Evolutionary conservation across 2,329 filamentous ascomycete species (phyloP).

Genomic region (Fusarium aywerte): DNA sequence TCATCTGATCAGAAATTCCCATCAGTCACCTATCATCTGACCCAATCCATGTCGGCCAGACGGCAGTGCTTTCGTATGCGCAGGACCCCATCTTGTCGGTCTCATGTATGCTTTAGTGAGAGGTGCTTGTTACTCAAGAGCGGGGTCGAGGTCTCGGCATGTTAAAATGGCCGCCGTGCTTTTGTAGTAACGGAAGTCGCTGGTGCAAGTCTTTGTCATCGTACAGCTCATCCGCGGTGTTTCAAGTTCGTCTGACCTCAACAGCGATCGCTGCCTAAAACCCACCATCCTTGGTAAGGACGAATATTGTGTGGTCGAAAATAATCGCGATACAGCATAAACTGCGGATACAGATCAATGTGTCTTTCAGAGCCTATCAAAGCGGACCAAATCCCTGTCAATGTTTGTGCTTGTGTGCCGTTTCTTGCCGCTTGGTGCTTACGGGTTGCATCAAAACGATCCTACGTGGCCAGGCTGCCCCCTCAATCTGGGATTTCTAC

Average conservation of each 20-base stretch:
- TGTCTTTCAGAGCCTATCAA: not conserved
- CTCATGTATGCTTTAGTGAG: no score
- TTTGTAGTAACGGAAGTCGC: no score
- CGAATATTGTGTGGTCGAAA: not conserved
- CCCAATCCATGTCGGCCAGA: not conserved
- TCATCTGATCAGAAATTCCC: accelerated
- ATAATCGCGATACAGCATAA: not conserved
- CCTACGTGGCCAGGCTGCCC: not conserved
- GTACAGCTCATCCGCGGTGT: no score
- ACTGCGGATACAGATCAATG: no score
- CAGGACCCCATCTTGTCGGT: not conserved
- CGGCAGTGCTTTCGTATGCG: not conserved
- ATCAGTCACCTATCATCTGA: not conserved
- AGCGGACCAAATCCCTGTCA: not conserved
- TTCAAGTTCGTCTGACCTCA: not conserved
- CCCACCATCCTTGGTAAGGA: not conserved
- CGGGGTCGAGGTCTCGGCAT: no score
- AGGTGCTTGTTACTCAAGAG: no score
- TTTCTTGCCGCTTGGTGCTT: not conserved
- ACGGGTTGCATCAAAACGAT: not conserved
- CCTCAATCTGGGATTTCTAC: not conserved
- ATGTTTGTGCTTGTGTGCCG: not conserved
- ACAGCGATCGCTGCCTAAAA: no score
- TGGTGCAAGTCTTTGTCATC: no score
- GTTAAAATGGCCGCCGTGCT: no score